Evolutionary conservation across 352 stramenopile genomes (phyloP).

Genomic region (Globisporangium paroecandrum): DNA sequence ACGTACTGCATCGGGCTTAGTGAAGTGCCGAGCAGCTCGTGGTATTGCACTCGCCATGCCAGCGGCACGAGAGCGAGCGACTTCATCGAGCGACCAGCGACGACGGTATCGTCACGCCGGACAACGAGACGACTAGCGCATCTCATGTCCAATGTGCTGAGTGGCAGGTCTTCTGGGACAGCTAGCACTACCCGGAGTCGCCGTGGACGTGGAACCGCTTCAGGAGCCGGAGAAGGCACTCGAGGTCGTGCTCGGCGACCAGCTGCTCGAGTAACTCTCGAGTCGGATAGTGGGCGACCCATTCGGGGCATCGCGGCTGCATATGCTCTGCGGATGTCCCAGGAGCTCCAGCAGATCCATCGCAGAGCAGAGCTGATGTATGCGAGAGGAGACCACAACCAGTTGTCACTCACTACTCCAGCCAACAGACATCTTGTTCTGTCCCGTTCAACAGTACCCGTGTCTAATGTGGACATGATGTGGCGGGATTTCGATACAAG

Average conservation of each 20-base stretch:
- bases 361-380: slow-evolving; percentile 71
- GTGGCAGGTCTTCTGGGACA: slow-evolving; percentile 13
- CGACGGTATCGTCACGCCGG: slow-evolving; percentile 58
- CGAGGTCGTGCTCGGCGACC: slow-evolving; percentile 11
- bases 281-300: slow-evolving; percentile 34
- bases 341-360: slow-evolving; percentile 72
- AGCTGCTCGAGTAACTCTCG: slow-evolving; percentile 22
- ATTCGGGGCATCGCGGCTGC: slow-evolving; percentile 59
- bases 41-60: slow-evolving; percentile 64
- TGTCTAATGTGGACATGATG: slow-evolving; percentile 36
- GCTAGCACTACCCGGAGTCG: neutral
- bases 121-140: slow-evolving; percentile 58
- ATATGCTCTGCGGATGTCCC: slow-evolving; percentile 76
- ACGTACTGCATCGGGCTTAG: slow-evolving; percentile 72
- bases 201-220: slow-evolving; percentile 8
- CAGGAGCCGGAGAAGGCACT: slow-evolving; percentile 12
- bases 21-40: slow-evolving; percentile 53
- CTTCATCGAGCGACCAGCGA: slow-evolving; percentile 44
- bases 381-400: slow-evolving; percentile 50
- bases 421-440: slow-evolving; percentile 16
- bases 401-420: slow-evolving; percentile 26
- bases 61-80: slow-evolving; percentile 46
- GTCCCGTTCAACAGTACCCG: slow-evolving; percentile 27
- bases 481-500: slow-evolving; percentile 61
- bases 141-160: slow-evolving; percentile 72